Base-by-base conservation (phyloP, 176 grass and related monocot species). In the Chloris gayana region DNA sequence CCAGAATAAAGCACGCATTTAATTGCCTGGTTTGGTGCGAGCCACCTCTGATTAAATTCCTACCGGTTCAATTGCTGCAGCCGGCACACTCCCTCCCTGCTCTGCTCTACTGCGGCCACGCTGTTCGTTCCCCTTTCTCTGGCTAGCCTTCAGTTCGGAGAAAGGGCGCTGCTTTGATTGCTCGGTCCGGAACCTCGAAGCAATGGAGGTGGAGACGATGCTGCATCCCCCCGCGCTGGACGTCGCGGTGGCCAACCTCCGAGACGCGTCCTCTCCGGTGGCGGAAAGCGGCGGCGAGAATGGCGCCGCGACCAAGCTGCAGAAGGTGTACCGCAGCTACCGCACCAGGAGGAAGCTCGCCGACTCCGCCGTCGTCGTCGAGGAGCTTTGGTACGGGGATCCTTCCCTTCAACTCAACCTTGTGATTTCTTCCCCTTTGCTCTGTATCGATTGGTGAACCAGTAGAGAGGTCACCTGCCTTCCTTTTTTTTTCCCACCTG, bases 311-410 rank as follows among this genome's bases (percentile, higher is more conserved):
- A 97, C 92, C 64, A 97, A 89, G 88, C 29, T 98, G 49, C 96
- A 98, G 86, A 98, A 95, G 92, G 82, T 89, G 27, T 98, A 98
- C 74, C 87, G 96, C 67, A 91, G 96, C 86, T 98, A 98, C 83
- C 96, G 96, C 24, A 98, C 96, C 34, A 80, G 96, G 9, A 90
- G 92, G 75, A 88, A 85, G 90, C 81, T 98, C 51, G 96, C 96
- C 41, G 96, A 98, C 84, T 89, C 96, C 68, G 96, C 88, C 69
- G 90, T 98, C 88, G 88, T 98, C 86, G 92, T 89, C 70, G 96
- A 98, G 86, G 95, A 95, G 88, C 96, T 98, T 67, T 98, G 96
- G 96, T 98, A 73, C 15, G 11, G 5, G 6, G 50, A 19, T 37
- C 33, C 53, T 57, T 24, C 4, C 53, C 54, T 47, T 1, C 9